Base-by-base conservation (phyloP, 257 asterid species). In the Capsicum chinense region DNA sequence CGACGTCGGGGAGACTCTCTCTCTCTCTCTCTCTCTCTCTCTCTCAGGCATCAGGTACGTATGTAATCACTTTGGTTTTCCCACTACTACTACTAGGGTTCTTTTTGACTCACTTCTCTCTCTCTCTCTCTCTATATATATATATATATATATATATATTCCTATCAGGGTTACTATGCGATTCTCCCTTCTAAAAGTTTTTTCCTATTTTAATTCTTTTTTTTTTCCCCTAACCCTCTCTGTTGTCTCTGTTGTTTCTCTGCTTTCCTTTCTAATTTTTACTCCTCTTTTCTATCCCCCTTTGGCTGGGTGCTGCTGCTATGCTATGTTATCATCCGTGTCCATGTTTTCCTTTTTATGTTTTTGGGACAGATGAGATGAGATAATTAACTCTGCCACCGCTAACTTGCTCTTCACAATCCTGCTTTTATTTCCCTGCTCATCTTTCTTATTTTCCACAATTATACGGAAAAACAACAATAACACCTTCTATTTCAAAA, bases 61-160 rank as follows among this genome's bases (percentile, higher is more conserved):
- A 58, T 26, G 42, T 52, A 64, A 81, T 60, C 48, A 81, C 78
- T 56, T 69, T 13, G 9, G 15, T 14, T 19, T 69, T 39, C n/a
- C 52, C 33, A 26, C 33, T 26, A 26, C 33, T 26, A 44, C 26
- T 44, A 47, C 80, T 74, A 74, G 80, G 80, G 80, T 74, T 74
- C 60, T 69, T n/a, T 44, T 47, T 47, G 79, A 44, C 79, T 71
- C 79, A 44, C 56, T 47, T 47, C 33, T 47, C 26, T 26, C 33
- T 62, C 68, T 39, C 78, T 74, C 7, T 50, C 42, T 74, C 33
- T 26, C 26, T 0, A 0, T 26, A 0, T 26, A 0, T 26, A 0
- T 26, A 0, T 26, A 1, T 26, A 1, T 26, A 1, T 26, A 26
- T 26, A 26, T 26, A 26, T 26, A 26, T 26, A 19, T 21, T 50